Conservation (phyloP, 305 asterid species). For the Plantago rigida region DNA sequence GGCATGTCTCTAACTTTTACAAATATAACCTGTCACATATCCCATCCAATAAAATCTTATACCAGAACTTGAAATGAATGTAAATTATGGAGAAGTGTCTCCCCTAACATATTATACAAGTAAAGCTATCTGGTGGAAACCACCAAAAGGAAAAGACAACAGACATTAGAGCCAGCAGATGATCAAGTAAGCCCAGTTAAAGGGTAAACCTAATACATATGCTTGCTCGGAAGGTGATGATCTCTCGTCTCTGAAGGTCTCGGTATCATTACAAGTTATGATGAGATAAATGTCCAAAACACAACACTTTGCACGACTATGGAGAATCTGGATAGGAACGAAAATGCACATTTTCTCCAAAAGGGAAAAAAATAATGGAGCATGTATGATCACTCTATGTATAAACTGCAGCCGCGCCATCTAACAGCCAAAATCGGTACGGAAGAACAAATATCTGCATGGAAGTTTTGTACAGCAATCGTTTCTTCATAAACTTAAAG, state of each 20-base stretch:
- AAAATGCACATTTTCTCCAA: constrained; percentile 22
- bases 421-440: constrained; percentile 32
- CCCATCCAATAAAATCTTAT: not conserved
- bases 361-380: constrained; percentile 37
- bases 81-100: not conserved
- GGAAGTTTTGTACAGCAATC: constrained; percentile 21
- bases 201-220: constrained; percentile 1
- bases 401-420: constrained; percentile 44
- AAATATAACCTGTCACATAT: too few species aligned
- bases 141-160: not conserved
- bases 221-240: constrained; percentile 14
- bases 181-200: not conserved
- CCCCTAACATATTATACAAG: constrained; percentile 3
- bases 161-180: not conserved
- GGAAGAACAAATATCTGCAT: constrained; percentile 29
- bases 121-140: constrained; percentile 7
- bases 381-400: constrained; percentile 33
- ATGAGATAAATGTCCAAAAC: constrained; percentile 20
- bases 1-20: too few species aligned
- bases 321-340: constrained; percentile 29
- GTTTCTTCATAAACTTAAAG: constrained; percentile 33
- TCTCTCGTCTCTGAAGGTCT: constrained; percentile 21
- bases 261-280: constrained; percentile 16
- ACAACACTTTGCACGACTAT: constrained; percentile 16
- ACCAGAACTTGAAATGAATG: not conserved